Evolutionary conservation across 805 yeast genomes (phyloP).

Genomic region (Ogataea saltuana): DNA sequence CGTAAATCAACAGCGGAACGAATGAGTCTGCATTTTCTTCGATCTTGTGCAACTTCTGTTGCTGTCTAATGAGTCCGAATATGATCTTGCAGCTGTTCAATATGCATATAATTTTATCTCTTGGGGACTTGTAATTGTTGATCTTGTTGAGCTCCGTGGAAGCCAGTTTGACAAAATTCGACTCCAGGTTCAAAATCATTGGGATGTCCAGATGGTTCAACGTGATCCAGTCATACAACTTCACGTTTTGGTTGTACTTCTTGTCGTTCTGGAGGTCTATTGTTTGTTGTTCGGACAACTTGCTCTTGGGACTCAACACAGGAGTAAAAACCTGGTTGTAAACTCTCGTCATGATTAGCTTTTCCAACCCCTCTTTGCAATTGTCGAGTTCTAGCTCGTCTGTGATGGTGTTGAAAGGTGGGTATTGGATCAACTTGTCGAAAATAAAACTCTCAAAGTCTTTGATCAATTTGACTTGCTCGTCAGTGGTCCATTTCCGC

Average conservation of each 20-base stretch:
- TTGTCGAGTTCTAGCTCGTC: conserved; percentile 62
- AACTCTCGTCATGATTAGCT: conserved; percentile 84
- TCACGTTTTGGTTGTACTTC: conserved; percentile 47
- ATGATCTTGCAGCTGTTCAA: conserved; percentile 91
- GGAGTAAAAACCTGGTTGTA: conserved; percentile 83
- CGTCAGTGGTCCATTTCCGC: conserved; percentile 69
- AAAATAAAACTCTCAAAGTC: conserved; percentile 79
- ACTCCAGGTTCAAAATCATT: conserved; percentile 44
- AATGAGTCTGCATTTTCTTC: conserved; percentile 93
- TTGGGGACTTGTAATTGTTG: conserved; percentile 83
- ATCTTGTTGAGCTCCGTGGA: conserved; percentile 74
- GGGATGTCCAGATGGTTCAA: conserved; percentile 80
- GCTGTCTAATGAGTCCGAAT: conserved; percentile 77
- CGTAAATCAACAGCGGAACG: conserved; percentile 83
- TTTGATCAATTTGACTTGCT: conserved; percentile 71
- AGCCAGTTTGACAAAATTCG: conserved; percentile 64
- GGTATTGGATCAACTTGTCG: conserved; percentile 57
- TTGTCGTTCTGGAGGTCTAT: conserved; percentile 68
- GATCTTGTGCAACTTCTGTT: conserved; percentile 40
- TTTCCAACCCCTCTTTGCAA: conserved; percentile 89
- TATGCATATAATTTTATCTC: conserved; percentile 91
- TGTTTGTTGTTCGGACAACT: conserved; percentile 54
- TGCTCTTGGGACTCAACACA: conserved; percentile 37
- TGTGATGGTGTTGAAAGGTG: conserved; percentile 71
- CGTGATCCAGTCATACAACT: conserved; percentile 54